Evolutionary conservation across 352 stramenopile species (phyloP).

Genomic region (Pythium utonaiense): DNA sequence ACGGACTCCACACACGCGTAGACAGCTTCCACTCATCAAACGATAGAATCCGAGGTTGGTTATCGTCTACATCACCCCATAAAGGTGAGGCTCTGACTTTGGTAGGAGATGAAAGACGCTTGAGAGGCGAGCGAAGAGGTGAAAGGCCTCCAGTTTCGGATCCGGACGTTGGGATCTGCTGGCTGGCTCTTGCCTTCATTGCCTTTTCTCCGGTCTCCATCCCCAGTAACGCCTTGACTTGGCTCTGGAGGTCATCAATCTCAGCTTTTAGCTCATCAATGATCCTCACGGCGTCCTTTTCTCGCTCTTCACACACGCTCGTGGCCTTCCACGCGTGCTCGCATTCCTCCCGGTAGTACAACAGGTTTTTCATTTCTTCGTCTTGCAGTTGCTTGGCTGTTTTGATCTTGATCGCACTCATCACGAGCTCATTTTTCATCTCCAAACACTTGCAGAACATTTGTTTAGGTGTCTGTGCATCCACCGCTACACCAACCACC

Average conservation of each 20-base stretch:
- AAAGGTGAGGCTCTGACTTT: neutral
- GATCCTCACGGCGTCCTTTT: constrained; percentile 57
- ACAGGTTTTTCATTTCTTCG: constrained; percentile 65
- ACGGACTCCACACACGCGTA: constrained; percentile 49
- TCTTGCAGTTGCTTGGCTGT: constrained; percentile 58
- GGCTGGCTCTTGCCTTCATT: neutral
- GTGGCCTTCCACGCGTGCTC: constrained; percentile 63
- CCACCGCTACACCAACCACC: neutral
- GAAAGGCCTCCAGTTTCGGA: neutral
- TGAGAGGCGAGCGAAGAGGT: constrained; percentile 9
- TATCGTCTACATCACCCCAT: neutral
- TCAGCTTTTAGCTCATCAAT: constrained; percentile 66
- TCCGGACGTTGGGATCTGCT: neutral
- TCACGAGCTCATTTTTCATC: constrained; percentile 69
- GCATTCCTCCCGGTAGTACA: constrained; percentile 75
- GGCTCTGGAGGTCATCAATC: constrained; percentile 45
- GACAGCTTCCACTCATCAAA: constrained; percentile 64
- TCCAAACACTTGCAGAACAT: constrained; percentile 37
- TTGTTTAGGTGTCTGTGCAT: neutral
- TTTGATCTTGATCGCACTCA: constrained; percentile 50
- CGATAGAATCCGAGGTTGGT: constrained; percentile 22
- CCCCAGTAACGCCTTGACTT: constrained; percentile 45
- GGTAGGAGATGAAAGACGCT: constrained; percentile 4
- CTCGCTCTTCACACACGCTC: constrained; percentile 48
- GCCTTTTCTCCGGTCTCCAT: neutral